Evolutionary conservation across 2,329 filamentous ascomycete genomes (phyloP), one percentile per base, ranked within the genome.

Genomic region (Apiospora pterosperma): DNA sequence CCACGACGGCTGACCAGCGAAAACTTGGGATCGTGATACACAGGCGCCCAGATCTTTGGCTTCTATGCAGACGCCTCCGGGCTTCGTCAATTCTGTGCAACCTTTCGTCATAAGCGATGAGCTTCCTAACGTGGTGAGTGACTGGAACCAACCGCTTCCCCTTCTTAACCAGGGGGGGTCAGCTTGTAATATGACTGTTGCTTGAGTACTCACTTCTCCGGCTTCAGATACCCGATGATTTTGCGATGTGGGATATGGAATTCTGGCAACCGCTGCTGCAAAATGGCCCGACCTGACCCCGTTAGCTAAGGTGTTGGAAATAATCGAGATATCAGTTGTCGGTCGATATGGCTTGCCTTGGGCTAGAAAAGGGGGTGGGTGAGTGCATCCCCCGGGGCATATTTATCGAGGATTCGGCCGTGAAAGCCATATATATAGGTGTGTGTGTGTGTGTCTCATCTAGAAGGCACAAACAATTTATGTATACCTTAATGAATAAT

Each of bases 161-260:
- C 3, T 34, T 34, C 16, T 42, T 7, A 5, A 31, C 3, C 21
- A 28, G 4, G 7, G 21, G 21, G 5, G 36, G 48, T 19, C 6
- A 34, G 16, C 16, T 34, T 34, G 6, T 34, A 8, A 16, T 55
- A 19, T 21, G 28, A n/a, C 28, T n/a, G n/a, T 34, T 55, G 25
- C 48, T 55, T 16, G n/a, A n/a, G n/a, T n/a, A 55, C 48, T 21
- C n/a, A 6, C n/a, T 41, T 55, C 11, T 28, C 23, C 11, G 21
- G 16, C 25, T 21, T 10, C 48, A 74, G 73, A 63, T 70, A 41
- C 64, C 70, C 36, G 72, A 74, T 52, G 74, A 74, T 64, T 70
- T 72, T 63, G 69, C 68, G 28, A 68, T 71, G 62, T 74, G 72
- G 72, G 72, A 74, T 44, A 69, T 69, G 66, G 74, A 75, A 48